Evolutionary conservation across 2,329 filamentous ascomycete species (phyloP), one percentile per base, ranked within the genome.

Genomic region (Hymenoscyphus fructigenus): DNA sequence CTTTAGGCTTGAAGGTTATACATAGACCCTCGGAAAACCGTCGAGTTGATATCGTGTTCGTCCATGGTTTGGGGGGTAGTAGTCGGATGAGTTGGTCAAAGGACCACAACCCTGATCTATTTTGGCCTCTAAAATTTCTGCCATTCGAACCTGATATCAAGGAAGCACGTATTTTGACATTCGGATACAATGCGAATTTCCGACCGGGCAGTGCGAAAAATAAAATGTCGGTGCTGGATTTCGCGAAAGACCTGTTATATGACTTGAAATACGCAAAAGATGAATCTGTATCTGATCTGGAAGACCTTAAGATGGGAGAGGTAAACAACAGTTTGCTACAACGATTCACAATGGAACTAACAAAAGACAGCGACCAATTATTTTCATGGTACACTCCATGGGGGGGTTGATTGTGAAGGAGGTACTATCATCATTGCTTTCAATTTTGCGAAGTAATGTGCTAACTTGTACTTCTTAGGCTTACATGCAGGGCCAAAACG

Each of bases 311-410:
- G 26, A 57, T 57, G 28, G 55, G 55, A 14, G 12, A 29, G 9
- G 55, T 57, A 34, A 32, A 3, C 9, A n/a, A 29, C 17, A 23
- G 4, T 23, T 10, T 20, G n/a, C 29, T 28, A 15, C 7, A 14
- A 57, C 17, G 5, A 57, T n/a, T 29, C 34, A 14, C 14, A n/a
- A 57, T 32, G 23, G 28, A 23, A 29, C 55, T 57, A 34, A 57
- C 3, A n/a, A 12, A 66, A 73, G 73, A 9, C 73, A 23, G 59
- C 72, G 65, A 9, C 75, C 74, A 2, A 77, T 83, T 20, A 75
- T 83, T 5, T 72, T 82, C 15, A 73, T 83, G 12, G 79, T 72
- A 2, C 81, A 83, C 65, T 79, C 76, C 41, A 81, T 83, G 80
- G 81, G 81, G 1, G 67, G 68, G 0, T 63, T 78, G 1, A 73